Conservation (phyloP, 176 grass and related monocot species). For the Otatea glauca region DNA sequence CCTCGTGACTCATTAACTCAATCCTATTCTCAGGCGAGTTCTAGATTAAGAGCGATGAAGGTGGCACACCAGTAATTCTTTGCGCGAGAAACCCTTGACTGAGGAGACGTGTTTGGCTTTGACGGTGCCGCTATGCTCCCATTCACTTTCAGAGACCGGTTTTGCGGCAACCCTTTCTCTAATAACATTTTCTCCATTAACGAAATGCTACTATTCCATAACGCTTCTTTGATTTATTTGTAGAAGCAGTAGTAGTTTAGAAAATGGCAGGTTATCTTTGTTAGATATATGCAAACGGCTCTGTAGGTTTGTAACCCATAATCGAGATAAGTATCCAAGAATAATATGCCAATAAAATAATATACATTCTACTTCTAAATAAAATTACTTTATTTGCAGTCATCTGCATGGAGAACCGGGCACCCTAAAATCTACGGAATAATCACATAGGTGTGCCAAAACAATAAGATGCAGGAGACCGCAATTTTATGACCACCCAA, state of each 20-base stretch:
- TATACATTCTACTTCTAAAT: conserved; percentile 45
- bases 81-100: not conserved
- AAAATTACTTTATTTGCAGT: conserved; percentile 58
- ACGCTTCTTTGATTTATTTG: too few species aligned
- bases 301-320: not conserved
- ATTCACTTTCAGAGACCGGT: not conserved
- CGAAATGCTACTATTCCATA: too few species aligned
- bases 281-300: conserved; percentile 19
- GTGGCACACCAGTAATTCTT: not conserved
- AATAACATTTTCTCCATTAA: too few species aligned
- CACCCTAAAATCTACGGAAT: conserved; percentile 51
- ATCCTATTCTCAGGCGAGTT: not conserved
- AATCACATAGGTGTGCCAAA: conserved; percentile 55
- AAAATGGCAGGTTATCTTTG: not conserved
- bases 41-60: too few species aligned
- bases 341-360: conserved; percentile 23
- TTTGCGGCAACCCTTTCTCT: too few species aligned
- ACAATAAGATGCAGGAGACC: conserved; percentile 38
- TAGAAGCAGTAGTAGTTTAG: too few species aligned
- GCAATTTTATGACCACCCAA: conserved; percentile 42
- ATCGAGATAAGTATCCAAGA: not conserved
- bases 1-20: too few species aligned
- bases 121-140: not conserved
- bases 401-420: conserved; percentile 34
- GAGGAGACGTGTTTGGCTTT: conserved; percentile 3